Percentiles rank a stretch among this genome's conserved stretches.
Evolutionary conservation across 805 yeast genomes (phyloP).

Genomic region (Metschnikowia kofuensis): DNA sequence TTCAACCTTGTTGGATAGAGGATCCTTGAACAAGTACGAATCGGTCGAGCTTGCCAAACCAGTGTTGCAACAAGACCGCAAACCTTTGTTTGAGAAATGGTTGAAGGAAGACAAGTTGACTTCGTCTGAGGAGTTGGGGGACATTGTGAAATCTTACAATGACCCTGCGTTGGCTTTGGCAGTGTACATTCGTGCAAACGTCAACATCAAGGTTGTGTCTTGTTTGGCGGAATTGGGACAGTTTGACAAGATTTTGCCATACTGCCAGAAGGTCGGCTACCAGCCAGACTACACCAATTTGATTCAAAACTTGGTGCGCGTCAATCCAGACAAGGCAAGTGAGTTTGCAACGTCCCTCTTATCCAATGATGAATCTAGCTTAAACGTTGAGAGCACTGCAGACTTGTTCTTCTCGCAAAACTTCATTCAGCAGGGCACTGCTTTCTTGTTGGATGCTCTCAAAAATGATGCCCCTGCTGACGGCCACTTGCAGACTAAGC

Average conservation of each 20-base stretch:
- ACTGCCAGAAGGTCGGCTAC: constrained; percentile 84
- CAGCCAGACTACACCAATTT: constrained; percentile 87
- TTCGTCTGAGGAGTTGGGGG: constrained; percentile 96
- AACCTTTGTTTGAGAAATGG: constrained; percentile 93
- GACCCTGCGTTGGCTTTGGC: constrained; percentile 86
- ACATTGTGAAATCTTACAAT: constrained; percentile 77
- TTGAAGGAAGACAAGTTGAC: constrained; percentile 92
- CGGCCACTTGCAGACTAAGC: constrained; percentile 92
- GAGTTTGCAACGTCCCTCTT: constrained; percentile 91
- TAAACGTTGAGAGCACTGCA: constrained; percentile 83
- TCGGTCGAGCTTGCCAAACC: constrained; percentile 94
- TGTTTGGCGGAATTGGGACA: constrained; percentile 94
- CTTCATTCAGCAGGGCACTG: constrained; percentile 95
- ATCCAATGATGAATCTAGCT: constrained; percentile 53
- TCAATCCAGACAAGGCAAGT: constrained; percentile 96
- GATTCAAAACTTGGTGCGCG: constrained; percentile 85
- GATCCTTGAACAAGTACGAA: constrained; percentile 88
- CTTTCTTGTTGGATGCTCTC: constrained; percentile 90
- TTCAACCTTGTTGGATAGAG: constrained; percentile 86
- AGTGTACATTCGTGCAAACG: constrained; percentile 79
- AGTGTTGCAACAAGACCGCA: constrained; percentile 91
- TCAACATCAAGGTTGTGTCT: constrained; percentile 85
- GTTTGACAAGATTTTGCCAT: constrained; percentile 92
- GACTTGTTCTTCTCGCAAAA: constrained; percentile 95
- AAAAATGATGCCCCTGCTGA: constrained; percentile 92